Conservation (phyloP, 2,329 filamentous ascomycete species). For the Aureobasidium sp. region DNA sequence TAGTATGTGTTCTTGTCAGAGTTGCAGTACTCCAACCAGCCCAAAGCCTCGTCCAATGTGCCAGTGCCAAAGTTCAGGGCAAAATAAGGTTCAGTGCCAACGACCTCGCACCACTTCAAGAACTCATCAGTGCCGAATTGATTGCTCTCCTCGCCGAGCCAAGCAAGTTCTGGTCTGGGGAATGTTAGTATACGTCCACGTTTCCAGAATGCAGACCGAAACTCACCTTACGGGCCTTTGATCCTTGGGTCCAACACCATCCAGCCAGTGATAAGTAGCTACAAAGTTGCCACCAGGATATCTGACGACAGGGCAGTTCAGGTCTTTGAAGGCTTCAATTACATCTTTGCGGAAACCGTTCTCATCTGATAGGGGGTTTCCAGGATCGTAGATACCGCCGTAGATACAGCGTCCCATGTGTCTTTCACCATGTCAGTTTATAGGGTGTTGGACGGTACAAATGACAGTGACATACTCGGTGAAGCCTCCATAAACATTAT, state of each 20-base stretch:
- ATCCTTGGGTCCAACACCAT: conserved; percentile 68
- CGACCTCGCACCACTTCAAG: conserved; percentile 66
- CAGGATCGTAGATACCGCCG: conserved; percentile 74
- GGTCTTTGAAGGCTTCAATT: conserved; percentile 61
- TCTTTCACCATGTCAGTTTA: conserved; percentile 32
- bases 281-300: conserved; percentile 82
- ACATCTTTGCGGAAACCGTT: conserved; percentile 75
- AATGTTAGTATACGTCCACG: neutral
- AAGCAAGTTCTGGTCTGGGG: conserved; percentile 63
- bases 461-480: conserved; percentile 54
- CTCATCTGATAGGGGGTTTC: conserved; percentile 61
- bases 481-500: conserved; percentile 77
- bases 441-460: neutral
- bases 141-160: conserved; percentile 69
- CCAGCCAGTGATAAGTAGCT: conserved; percentile 78
- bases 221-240: conserved; percentile 46
- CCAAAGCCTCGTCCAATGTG: conserved; percentile 45
- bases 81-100: conserved; percentile 70
- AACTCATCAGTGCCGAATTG: conserved; percentile 82
- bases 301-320: conserved; percentile 67
- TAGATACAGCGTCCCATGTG: conserved; percentile 89
- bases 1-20: conserved; percentile 69
- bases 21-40: conserved; percentile 84
- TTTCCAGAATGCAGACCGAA: too few relatives aligned
- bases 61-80: conserved; percentile 74